phyloP scores from a whole-genome alignment of 1,284 basidiomycete species.

The Moesziomyces parantarcticus region DNA sequence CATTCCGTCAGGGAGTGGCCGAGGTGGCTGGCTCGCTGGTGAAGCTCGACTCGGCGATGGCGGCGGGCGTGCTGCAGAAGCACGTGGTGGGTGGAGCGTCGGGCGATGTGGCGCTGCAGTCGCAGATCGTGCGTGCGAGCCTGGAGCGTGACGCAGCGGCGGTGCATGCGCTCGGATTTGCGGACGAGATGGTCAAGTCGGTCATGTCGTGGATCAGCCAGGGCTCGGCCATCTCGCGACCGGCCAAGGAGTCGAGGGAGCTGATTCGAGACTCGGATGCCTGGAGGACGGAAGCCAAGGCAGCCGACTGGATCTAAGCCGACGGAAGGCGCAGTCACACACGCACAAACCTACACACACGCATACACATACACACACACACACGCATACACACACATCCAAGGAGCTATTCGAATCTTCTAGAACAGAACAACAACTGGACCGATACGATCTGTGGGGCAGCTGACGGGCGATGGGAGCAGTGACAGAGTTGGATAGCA shows the following conservation, averaged over 20 bases:
- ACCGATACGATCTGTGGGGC: too few relatives aligned
- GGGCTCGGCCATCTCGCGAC: conserved; percentile 38
- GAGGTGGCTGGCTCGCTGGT: conserved; percentile 78
- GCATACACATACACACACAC: too few relatives aligned
- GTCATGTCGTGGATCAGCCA: conserved; percentile 52
- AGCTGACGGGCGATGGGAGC: too few relatives aligned
- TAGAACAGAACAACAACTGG: too few relatives aligned
- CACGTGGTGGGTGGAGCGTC: conserved; percentile 23
- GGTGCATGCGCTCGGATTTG: conserved; percentile 32
- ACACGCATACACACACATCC: too few relatives aligned
- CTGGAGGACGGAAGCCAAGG: conserved; percentile 38
- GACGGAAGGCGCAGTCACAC: too few relatives aligned
- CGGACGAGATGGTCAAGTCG: conserved; percentile 38
- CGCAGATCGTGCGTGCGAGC: conserved; percentile 27
- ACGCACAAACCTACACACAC: too few relatives aligned
- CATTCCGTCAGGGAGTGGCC: conserved; percentile 75
- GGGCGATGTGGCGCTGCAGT: conserved; percentile 43
- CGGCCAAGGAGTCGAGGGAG: conserved; percentile 45
- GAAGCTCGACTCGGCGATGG: conserved; percentile 68
- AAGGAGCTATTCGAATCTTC: too few relatives aligned
- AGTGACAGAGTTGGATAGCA: too few relatives aligned
- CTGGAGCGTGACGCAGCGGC: conserved; percentile 38
- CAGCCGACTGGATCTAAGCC: conserved; percentile 44
- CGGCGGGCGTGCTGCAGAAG: conserved; percentile 23
- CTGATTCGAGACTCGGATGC: conserved; percentile 27